These are phyloP conservation scores for Durio zibethinus DNA, from an alignment of 345 rosid species.

Conservation along the genomic window DNA sequence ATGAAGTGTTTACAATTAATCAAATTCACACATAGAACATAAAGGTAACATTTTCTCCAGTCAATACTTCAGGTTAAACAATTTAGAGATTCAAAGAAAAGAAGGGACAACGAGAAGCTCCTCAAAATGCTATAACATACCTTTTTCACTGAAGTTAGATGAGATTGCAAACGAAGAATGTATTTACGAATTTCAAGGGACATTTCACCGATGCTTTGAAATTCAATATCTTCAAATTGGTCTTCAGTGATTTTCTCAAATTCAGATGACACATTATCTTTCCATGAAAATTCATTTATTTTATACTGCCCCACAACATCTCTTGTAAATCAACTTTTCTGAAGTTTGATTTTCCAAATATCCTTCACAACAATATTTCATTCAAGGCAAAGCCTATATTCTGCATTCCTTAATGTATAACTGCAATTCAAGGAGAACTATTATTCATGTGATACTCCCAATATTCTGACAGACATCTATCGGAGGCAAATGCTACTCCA, in stretches of 20 bases:
- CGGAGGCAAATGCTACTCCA: neutral
- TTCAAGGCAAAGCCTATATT: slow-evolving; percentile 84
- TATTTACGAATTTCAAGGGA: slow-evolving; percentile 69
- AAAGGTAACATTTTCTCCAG: neutral
- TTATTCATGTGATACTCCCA: slow-evolving; percentile 4
- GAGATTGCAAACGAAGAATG: slow-evolving; percentile 67
- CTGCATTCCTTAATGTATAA: slow-evolving; percentile 85
- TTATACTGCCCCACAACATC: slow-evolving; percentile 29
- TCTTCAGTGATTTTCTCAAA: slow-evolving; percentile 28
- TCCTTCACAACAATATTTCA: slow-evolving; percentile 58
- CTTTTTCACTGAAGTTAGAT: slow-evolving; percentile 66
- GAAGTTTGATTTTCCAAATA: slow-evolving; percentile 34
- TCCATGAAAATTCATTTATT: slow-evolving; percentile 21
- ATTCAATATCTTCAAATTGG: slow-evolving; percentile 29
- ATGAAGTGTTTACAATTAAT: neutral
- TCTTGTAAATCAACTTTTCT: slow-evolving; percentile 39
- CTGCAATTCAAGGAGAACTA: slow-evolving; percentile 32
- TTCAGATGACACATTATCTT: slow-evolving; percentile 29
- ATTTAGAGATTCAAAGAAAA: neutral
- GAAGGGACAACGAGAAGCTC: neutral
- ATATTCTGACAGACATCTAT: neutral
- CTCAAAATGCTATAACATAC: slow-evolving; percentile 26
- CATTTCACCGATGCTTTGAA: slow-evolving; percentile 53
- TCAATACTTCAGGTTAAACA: neutral
- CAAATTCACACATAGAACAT: neutral